Evolutionary conservation across 495 filamentous ascomycete species (phyloP), one percentile per base, ranked within the genome.

Genomic region (Penicillium diatomitis): DNA sequence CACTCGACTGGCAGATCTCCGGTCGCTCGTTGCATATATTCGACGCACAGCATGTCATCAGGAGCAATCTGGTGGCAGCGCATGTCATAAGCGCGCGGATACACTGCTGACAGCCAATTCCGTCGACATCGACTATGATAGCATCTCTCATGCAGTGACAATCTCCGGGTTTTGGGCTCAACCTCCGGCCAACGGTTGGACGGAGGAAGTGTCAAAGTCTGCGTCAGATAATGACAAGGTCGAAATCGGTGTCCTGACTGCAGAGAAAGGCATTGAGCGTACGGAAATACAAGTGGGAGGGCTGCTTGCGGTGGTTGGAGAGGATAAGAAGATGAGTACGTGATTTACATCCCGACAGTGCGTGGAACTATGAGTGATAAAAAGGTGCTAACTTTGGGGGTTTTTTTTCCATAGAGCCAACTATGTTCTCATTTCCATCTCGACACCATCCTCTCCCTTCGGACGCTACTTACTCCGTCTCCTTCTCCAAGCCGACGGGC

Each of bases 401-500:
- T 2, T 7, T 6, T 3, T 6, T 3, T n/a, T 27, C 32, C 31
- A 34, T 35, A 85, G 84, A 83, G 32, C 78, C 84, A 34, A 86
- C 86, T 0, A 70, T 91, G 49, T 96, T 98, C 73, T 81, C 87
- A n/a, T 96, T 96, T 58, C 83, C 89, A 20, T 83, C 89, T 6
- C 83, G 90, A 0, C 92, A 98, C 61, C 84, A 92, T 51, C 68
- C 75, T 6, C 62, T 72, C 47, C 70, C 62, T 35, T 65, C 74
- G 40, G 50, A 58, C 29, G 55, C 67, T 10, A 68, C 44, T 28
- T 85, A 76, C 49, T 57, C 48, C 6, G 60, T 73, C 29, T 67
- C 67, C 3, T 88, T 95, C 58, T 57, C 75, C 20, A 49, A 64
- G 3, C 92, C 90, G 4, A 84, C 81, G 1, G 90, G 92, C n/a